These are phyloP conservation scores for Chiua virens DNA, from an alignment of 768 basidiomycete species.

Conservation along the genomic window DNA sequence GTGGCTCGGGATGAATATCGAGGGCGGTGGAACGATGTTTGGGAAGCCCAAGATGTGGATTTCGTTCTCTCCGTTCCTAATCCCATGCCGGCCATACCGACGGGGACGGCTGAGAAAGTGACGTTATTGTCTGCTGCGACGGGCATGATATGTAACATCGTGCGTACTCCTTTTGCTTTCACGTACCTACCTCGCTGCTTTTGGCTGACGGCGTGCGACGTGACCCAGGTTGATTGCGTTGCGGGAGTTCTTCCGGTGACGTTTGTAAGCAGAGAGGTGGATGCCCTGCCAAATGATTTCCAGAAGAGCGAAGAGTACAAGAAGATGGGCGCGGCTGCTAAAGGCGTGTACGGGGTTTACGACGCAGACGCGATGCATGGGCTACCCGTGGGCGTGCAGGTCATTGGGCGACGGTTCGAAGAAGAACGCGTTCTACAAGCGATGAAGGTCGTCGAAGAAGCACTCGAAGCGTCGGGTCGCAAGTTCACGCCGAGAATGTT, in stretches of 20 bases:
- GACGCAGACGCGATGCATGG: conserved; percentile 65
- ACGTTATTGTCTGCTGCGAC: conserved; percentile 35
- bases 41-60: conserved; percentile 39
- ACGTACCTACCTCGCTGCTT: not conserved
- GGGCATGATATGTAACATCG: conserved; percentile 45
- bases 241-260: conserved; percentile 64
- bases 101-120: conserved; percentile 33
- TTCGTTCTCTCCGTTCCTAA: conserved; percentile 42
- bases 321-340: conserved; percentile 44
- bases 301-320: conserved; percentile 21
- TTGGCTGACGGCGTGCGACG: not conserved
- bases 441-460: conserved; percentile 56
- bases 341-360: conserved; percentile 51
- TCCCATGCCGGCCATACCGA: conserved; percentile 39
- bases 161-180: conserved; percentile 22
- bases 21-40: conserved; percentile 38
- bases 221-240: conserved; percentile 48
- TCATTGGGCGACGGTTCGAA: conserved; percentile 60
- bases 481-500: conserved; percentile 25
- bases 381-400: conserved; percentile 65
- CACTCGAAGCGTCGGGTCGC: conserved; percentile 21
- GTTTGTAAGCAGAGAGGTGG: conserved; percentile 44
- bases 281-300: conserved; percentile 38
- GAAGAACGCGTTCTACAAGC: conserved; percentile 74
- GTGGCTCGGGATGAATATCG: conserved; percentile 26